These are phyloP conservation scores for Lachancea quebecensis DNA, from an alignment of 805 yeast genomes.

Conservation along the genomic window DNA sequence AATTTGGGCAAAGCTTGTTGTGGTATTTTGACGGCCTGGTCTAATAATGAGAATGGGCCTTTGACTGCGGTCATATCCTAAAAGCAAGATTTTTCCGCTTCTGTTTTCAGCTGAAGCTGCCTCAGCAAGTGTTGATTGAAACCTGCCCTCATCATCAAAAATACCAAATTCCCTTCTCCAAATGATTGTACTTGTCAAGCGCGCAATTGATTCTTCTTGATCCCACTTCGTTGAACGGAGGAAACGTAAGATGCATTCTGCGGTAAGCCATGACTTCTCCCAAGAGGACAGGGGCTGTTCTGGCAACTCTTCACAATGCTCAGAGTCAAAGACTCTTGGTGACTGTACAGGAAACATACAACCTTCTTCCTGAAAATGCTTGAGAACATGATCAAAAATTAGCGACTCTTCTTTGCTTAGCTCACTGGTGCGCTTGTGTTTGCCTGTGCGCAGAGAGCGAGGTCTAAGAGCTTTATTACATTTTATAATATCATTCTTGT, in stretches of 20 bases:
- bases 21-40: slow-evolving; percentile 50
- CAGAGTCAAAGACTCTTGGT: background rate
- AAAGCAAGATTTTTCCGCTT: slow-evolving; percentile 47
- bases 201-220: slow-evolving; percentile 36
- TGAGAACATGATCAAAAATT: background rate
- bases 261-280: slow-evolving; percentile 36
- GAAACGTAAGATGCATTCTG: slow-evolving; percentile 47
- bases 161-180: slow-evolving; percentile 53
- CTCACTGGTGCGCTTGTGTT: background rate
- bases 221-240: slow-evolving; percentile 49
- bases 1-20: slow-evolving; percentile 45
- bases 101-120: slow-evolving; percentile 41
- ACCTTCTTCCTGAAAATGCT: background rate
- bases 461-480: background rate
- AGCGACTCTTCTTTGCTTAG: background rate
- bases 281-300: slow-evolving; percentile 13
- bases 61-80: slow-evolving; percentile 49
- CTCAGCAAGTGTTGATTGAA: slow-evolving; percentile 34
- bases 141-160: slow-evolving; percentile 32
- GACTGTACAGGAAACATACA: background rate
- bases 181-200: slow-evolving; percentile 40
- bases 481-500: background rate
- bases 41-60: slow-evolving; percentile 48
- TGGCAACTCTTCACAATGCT: background rate
- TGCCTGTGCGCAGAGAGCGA: background rate